These are phyloP conservation scores for Eutreptiella sp. DNA, from an alignment of 208 protist genomes.

Conservation along the genomic window DNA sequence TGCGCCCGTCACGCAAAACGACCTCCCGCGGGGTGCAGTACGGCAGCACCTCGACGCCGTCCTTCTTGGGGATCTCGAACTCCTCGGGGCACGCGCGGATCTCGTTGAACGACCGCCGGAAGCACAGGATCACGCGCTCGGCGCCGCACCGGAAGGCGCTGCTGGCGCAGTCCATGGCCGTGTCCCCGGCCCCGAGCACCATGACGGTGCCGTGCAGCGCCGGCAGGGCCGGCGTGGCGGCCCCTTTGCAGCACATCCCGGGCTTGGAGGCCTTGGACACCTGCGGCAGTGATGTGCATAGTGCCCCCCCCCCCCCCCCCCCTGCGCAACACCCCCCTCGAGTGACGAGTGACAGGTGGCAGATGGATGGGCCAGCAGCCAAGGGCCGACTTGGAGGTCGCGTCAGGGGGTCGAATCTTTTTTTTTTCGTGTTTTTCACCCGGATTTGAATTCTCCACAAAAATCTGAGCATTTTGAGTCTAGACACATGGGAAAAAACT, in stretches of 20 bases:
- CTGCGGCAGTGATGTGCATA: too few relatives aligned
- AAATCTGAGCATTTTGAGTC: too few relatives aligned
- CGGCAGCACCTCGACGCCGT: conserved; percentile 68
- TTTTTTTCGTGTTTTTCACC: too few relatives aligned
- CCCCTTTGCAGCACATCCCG: conserved; percentile 55
- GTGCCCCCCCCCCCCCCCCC: too few relatives aligned
- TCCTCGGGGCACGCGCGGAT: conserved; percentile 59
- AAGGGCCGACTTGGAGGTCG: too few relatives aligned
- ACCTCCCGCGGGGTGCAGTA: conserved; percentile 52
- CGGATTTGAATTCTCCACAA: too few relatives aligned
- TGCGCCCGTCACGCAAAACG: conserved; percentile 38
- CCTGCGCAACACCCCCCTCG: too few relatives aligned
- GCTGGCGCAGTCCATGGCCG: conserved; percentile 74
- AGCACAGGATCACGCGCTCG: conserved; percentile 53
- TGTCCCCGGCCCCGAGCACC: conserved; percentile 81
- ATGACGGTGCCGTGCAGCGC: conserved; percentile 63
- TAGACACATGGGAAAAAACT: too few relatives aligned
- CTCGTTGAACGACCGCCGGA: conserved; percentile 58
- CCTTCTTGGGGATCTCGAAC: conserved; percentile 51
- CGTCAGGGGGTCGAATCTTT: too few relatives aligned
- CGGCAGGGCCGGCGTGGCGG: conserved; percentile 33
- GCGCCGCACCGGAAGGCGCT: conserved; percentile 60
- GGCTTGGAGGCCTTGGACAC: conserved; percentile 53
- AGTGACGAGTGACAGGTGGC: too few relatives aligned
- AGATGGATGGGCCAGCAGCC: too few relatives aligned